Percentiles rank a stretch among this genome's conserved stretches.
Conservation (phyloP, 768 basidiomycete species). For the Tylopilus subfusipes region DNA sequence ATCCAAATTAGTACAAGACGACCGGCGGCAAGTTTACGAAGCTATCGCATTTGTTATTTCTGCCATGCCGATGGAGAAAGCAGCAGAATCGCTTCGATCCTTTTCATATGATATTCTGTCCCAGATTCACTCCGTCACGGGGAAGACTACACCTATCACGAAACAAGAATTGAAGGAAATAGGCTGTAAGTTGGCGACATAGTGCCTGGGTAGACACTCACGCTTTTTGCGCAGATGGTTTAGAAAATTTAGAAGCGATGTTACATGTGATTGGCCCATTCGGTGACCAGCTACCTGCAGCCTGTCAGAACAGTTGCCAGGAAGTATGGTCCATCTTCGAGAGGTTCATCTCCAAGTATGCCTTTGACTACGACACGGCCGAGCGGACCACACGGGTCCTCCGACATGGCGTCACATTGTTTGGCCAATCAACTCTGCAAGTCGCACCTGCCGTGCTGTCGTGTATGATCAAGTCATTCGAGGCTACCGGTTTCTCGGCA, state of each 20-base stretch:
- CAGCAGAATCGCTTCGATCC: conserved; percentile 79
- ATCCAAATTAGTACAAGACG: conserved; percentile 76
- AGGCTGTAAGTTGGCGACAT: conserved; percentile 51
- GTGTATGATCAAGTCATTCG: conserved; percentile 77
- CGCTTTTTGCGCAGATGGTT: conserved; percentile 50
- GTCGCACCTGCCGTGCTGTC: conserved; percentile 68
- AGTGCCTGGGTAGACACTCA: conserved; percentile 5
- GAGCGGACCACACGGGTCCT: conserved; percentile 84
- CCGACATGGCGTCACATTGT: conserved; percentile 80
- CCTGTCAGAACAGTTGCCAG: conserved; percentile 73
- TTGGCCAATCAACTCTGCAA: conserved; percentile 60
- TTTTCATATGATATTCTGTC: conserved; percentile 85
- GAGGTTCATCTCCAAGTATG: conserved; percentile 72
- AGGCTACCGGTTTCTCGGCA: conserved; percentile 73
- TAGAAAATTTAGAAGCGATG: conserved; percentile 95
- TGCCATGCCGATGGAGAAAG: conserved; percentile 86
- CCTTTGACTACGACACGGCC: conserved; percentile 67
- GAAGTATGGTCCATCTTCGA: conserved; percentile 88
- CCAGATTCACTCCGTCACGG: conserved; percentile 63
- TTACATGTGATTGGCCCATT: conserved; percentile 77
- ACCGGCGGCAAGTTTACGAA: conserved; percentile 89
- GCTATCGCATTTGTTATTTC: conserved; percentile 95
- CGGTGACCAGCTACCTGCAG: conserved; percentile 74
- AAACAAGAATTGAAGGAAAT: conserved; percentile 69
- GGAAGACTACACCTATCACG: conserved; percentile 50